Conservation (phyloP, 1,139 yeast species). For the Cylindricascospora bacillispora region DNA sequence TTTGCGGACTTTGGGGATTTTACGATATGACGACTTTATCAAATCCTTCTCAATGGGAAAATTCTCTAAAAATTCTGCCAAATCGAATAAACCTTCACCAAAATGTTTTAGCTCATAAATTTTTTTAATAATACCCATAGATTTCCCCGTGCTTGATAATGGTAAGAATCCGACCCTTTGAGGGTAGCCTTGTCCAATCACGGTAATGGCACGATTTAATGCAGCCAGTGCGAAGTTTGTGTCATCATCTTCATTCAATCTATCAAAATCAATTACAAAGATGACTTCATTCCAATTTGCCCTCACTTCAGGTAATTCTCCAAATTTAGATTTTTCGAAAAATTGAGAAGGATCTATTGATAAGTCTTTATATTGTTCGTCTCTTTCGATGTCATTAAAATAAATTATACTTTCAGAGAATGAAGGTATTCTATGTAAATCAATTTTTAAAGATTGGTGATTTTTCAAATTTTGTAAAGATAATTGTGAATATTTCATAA, state of each 20-base stretch:
- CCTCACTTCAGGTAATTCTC: conserved; percentile 54
- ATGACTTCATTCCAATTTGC: conserved; percentile 71
- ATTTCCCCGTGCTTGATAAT: conserved; percentile 20
- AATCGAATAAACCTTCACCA: conserved; percentile 10
- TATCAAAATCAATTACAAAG: conserved; percentile 53
- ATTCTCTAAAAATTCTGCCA: conserved; percentile 20
- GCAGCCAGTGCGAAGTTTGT: conserved; percentile 37
- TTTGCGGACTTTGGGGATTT: conserved; percentile 14
- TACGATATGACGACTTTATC: too few relatives aligned
- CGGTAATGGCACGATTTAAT: conserved; percentile 32
- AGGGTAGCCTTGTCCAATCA: conserved; percentile 50
- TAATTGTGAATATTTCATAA: conserved; percentile 11
- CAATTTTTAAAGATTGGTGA: conserved; percentile 23
- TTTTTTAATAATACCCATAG: conserved; percentile 22
- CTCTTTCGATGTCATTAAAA: conserved; percentile 65
- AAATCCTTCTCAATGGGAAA: conserved; percentile 9
- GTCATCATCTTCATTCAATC: conserved; percentile 32
- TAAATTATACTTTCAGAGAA: conserved; percentile 40
- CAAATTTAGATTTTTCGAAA: conserved; percentile 31
- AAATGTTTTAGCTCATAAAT: conserved; percentile 29
- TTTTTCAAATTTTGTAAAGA: conserved; percentile 15
- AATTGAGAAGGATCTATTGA: conserved; percentile 34
- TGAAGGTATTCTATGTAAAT: conserved; percentile 20
- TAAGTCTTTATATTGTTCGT: conserved; percentile 39
- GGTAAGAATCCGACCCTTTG: conserved; percentile 79